These are phyloP conservation scores for Aspergillus sp. DNA, from an alignment of 2,329 filamentous ascomycete species.

Conservation along the genomic window DNA sequence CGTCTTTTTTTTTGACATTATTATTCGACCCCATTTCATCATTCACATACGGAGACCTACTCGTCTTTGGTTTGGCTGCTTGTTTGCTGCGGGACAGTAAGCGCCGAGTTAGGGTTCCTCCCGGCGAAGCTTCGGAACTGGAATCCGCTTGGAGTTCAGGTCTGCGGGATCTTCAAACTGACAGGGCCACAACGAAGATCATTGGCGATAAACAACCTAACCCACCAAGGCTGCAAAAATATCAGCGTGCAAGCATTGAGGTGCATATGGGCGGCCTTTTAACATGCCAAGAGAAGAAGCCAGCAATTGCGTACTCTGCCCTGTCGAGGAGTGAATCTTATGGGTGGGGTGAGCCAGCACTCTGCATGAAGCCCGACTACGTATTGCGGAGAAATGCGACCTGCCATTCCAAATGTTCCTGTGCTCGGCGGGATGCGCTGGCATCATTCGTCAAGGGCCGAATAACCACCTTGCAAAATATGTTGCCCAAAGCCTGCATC, in stretches of 20 bases:
- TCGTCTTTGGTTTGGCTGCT: not conserved
- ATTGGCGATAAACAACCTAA: constrained; percentile 12
- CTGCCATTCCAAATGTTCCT: constrained; percentile 16
- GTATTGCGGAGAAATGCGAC: constrained; percentile 22
- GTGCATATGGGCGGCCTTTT: not conserved
- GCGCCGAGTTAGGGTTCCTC: constrained; percentile 9
- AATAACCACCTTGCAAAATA: not conserved
- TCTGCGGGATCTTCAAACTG: constrained; percentile 7
- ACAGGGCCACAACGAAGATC: constrained; percentile 13
- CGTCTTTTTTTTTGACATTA: not conserved
- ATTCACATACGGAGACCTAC: not conserved
- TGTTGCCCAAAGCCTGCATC: not conserved
- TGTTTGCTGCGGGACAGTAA: constrained; percentile 13
- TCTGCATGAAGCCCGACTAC: constrained; percentile 11
- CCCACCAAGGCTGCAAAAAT: not conserved
- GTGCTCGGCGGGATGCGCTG: constrained; percentile 16
- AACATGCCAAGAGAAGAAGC: not conserved
- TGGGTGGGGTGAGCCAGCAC: constrained; percentile 16
- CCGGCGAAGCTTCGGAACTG: constrained; percentile 1
- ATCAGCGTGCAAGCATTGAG: not conserved
- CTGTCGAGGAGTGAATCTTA: not conserved
- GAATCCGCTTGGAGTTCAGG: not conserved
- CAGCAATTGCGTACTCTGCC: constrained; percentile 6
- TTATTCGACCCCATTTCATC: not conserved
- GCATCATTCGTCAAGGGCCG: constrained; percentile 17